Percentiles rank a stretch among this genome's conserved stretches.
phyloP scores from a whole-genome alignment of 2,329 filamentous ascomycete genomes.

The Ophiocordyceps camponoti-rufipedis region DNA sequence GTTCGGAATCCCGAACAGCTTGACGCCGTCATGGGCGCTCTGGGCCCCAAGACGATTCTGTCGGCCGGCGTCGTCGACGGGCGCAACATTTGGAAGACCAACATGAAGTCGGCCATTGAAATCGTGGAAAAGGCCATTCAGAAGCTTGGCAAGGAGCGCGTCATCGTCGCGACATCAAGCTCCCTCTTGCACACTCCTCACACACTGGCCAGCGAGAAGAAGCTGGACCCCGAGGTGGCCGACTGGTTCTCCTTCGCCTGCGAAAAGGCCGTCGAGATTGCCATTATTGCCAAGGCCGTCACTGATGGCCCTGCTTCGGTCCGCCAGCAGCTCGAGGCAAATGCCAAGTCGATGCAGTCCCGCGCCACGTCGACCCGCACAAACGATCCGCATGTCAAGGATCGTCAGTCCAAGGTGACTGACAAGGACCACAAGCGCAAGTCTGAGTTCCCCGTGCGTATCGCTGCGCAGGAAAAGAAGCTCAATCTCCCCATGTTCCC shows the following conservation, averaged over 20 bases:
- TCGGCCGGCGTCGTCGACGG: slow-evolving; percentile 96
- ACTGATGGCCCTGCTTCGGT: slow-evolving; percentile 81
- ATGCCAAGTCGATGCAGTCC: slow-evolving; percentile 82
- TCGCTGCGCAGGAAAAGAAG: slow-evolving; percentile 74
- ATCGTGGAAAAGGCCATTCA: slow-evolving; percentile 76
- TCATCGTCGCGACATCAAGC: slow-evolving; percentile 91
- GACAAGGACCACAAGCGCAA: slow-evolving; percentile 79
- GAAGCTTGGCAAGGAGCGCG: slow-evolving; percentile 91
- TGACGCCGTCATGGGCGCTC: slow-evolving; percentile 60
- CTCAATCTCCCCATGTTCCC: slow-evolving; percentile 94
- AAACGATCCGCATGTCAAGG: slow-evolving; percentile 96
- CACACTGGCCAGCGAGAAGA: slow-evolving; percentile 97
- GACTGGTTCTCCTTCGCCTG: slow-evolving; percentile 98
- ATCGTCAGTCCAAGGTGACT: slow-evolving; percentile 78
- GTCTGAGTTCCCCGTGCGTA: slow-evolving; percentile 71
- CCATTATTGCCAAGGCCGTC: slow-evolving; percentile 90
- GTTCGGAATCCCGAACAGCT: slow-evolving; percentile 98
- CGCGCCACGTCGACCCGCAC: slow-evolving; percentile 85
- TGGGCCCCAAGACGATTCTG: slow-evolving; percentile 77
- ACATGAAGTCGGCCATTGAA: slow-evolving; percentile 91
- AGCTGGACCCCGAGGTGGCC: slow-evolving; percentile 77
- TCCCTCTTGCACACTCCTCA: slow-evolving; percentile 97
- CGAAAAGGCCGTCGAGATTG: slow-evolving; percentile 85
- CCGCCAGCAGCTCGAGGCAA: slow-evolving; percentile 79
- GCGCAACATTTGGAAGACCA: slow-evolving; percentile 99